Conservation (phyloP, 2,329 filamentous ascomycete species). For the Seiridium unicorne region DNA sequence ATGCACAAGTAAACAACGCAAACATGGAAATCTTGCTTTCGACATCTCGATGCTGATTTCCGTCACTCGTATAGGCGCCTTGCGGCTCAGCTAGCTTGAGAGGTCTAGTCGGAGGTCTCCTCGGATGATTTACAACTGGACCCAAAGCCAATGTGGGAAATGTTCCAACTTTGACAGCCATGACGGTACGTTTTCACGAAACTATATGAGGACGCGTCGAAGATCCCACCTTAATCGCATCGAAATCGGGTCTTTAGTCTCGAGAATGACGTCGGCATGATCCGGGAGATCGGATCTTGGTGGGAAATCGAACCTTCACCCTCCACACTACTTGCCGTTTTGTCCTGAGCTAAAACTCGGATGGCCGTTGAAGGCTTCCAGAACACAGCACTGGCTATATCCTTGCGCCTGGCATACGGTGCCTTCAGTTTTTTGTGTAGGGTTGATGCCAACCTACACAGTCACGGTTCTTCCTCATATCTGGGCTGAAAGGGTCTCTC, state of each 20-base stretch:
- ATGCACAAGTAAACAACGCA: not conserved
- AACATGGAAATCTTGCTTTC: not conserved
- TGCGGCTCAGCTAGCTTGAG: no score
- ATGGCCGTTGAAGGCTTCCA: not conserved
- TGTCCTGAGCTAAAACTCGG: not conserved
- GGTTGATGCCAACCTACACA: not conserved
- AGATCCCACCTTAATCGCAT: not conserved
- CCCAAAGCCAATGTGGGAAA: not conserved
- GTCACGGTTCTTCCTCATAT: no score
- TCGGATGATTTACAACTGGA: not conserved
- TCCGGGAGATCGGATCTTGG: slow-evolving; percentile 3
- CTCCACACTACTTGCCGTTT: not conserved
- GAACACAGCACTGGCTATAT: not conserved
- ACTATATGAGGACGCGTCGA: not conserved
- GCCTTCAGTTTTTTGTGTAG: not conserved
- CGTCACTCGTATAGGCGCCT: not conserved
- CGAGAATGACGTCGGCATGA: slow-evolving; percentile 5
- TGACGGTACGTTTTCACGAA: not conserved
- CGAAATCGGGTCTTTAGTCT: not conserved
- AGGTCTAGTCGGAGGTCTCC: no score
- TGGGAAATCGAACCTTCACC: slow-evolving; percentile 2
- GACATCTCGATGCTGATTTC: not conserved
- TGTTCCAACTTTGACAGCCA: not conserved
- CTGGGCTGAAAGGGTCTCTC: no score
- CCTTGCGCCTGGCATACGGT: not conserved